Evolutionary conservation across 768 basidiomycete genomes (phyloP).

Genomic region (Trametes coccinea): DNA sequence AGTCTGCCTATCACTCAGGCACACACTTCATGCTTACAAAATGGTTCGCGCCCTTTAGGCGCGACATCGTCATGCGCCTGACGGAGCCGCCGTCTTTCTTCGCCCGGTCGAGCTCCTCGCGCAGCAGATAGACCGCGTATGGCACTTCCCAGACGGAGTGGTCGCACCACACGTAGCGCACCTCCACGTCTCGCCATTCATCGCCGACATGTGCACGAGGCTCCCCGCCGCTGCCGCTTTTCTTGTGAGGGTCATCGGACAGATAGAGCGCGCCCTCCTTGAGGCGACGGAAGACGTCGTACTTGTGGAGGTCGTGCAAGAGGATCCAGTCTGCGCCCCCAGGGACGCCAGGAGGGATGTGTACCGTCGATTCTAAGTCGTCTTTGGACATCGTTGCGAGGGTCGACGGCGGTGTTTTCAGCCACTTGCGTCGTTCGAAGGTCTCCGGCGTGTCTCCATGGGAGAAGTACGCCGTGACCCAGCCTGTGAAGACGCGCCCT

Average conservation of each 20-base stretch:
- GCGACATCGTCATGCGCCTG: not conserved
- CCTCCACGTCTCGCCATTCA: conserved; percentile 9
- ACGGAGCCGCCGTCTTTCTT: not conserved
- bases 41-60: conserved; percentile 6
- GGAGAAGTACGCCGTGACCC: conserved; percentile 8
- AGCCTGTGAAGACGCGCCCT: not conserved
- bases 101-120: not conserved
- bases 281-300: not conserved
- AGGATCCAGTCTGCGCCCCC: conserved; percentile 8
- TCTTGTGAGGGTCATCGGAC: not conserved
- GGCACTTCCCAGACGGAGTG: conserved; percentile 9
- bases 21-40: not conserved
- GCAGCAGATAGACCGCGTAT: not conserved
- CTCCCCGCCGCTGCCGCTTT: not conserved
- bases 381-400: not conserved
- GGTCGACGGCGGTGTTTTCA: not conserved
- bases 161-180: conserved; percentile 9
- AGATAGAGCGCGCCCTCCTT: not conserved
- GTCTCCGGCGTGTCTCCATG: not conserved
- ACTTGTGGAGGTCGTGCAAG: not conserved
- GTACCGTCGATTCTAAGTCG: not conserved
- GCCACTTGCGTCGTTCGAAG: not conserved
- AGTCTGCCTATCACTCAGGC: too few relatives aligned
- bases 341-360: not conserved
- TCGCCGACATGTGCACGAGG: not conserved